These are phyloP conservation scores for Aspergillus olivimuriae DNA, from an alignment of 495 filamentous ascomycete genomes.

Conservation along the genomic window DNA sequence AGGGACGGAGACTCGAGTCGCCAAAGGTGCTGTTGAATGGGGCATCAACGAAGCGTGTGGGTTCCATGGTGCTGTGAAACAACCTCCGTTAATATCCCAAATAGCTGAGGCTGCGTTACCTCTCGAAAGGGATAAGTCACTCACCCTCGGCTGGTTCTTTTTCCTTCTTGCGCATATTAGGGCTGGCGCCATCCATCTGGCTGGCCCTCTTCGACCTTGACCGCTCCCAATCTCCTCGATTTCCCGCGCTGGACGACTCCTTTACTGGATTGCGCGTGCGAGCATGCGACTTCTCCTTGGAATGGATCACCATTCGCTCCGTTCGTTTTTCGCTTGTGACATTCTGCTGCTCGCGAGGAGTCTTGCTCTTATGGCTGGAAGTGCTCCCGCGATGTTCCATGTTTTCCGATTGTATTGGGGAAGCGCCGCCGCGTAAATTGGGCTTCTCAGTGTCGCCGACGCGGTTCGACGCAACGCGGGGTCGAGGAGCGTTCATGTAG, in stretches of 20 bases:
- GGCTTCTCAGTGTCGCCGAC: constrained; percentile 34
- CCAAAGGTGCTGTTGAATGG: constrained; percentile 83
- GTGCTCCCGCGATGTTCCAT: constrained; percentile 34
- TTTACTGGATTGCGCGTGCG: constrained; percentile 62
- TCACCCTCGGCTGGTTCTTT: constrained; percentile 32
- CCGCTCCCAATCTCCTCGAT: constrained; percentile 38
- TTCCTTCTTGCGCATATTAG: constrained; percentile 33
- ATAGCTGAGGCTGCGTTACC: not conserved
- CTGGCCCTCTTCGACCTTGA: constrained; percentile 32
- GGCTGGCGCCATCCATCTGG: constrained; percentile 34
- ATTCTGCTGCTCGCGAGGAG: constrained; percentile 28
- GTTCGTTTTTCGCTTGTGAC: constrained; percentile 30
- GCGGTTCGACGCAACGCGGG: constrained; percentile 42
- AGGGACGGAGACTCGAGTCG: constrained; percentile 76
- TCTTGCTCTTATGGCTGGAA: constrained; percentile 28
- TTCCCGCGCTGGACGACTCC: constrained; percentile 40
- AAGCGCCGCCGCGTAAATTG: constrained; percentile 24
- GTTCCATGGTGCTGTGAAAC: constrained; percentile 60
- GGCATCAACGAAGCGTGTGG: constrained; percentile 76
- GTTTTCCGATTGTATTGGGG: constrained; percentile 28
- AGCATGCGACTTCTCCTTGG: constrained; percentile 55
- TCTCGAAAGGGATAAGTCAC: constrained; percentile 6
- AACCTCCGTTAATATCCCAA: constrained; percentile 15
- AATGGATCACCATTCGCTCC: constrained; percentile 50
- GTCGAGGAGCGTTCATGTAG: constrained; percentile 41